Percentiles rank a stretch among this genome's conserved stretches.
Evolutionary conservation across 345 rosid genomes (phyloP).

Genomic region (Heritiera fomes): DNA sequence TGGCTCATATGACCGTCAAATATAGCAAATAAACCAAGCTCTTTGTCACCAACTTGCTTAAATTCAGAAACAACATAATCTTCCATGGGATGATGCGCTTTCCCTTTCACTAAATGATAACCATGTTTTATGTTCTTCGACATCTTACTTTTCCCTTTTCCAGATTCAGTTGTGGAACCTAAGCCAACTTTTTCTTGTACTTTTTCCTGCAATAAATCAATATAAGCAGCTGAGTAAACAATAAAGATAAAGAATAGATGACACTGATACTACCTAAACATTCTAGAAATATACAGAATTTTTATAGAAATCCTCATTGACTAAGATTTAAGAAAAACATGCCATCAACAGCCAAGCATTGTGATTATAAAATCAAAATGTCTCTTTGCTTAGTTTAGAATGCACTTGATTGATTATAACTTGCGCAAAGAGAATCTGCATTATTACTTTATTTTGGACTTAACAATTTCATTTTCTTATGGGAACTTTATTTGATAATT

Average conservation of each 20-base stretch:
- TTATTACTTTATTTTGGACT: background rate
- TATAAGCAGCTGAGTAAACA: background rate
- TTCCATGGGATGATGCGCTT: conserved; percentile 76
- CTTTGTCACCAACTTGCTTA: conserved; percentile 67
- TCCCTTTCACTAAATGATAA: conserved; percentile 80
- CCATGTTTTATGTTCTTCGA: conserved; percentile 78
- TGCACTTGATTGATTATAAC: background rate
- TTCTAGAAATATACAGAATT: background rate
- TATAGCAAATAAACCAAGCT: conserved; percentile 92
- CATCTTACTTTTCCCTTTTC: conserved; percentile 91
- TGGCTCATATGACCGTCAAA: conserved; percentile 91
- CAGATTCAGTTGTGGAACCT: conserved; percentile 62
- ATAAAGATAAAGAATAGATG: background rate
- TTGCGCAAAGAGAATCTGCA: background rate
- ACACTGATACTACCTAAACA: background rate
- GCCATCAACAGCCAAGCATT: background rate
- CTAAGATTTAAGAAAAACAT: background rate
- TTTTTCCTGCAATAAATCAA: conserved; percentile 51
- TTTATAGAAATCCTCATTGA: background rate
- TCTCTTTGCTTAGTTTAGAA: background rate
- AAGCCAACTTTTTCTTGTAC: conserved; percentile 78
- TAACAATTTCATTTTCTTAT: background rate
- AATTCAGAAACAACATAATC: conserved; percentile 78
- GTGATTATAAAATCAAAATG: background rate
- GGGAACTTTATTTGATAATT: background rate